phyloP scores from a whole-genome alignment of 495 filamentous ascomycete genomes.

The Annulohypoxylon bovei region DNA sequence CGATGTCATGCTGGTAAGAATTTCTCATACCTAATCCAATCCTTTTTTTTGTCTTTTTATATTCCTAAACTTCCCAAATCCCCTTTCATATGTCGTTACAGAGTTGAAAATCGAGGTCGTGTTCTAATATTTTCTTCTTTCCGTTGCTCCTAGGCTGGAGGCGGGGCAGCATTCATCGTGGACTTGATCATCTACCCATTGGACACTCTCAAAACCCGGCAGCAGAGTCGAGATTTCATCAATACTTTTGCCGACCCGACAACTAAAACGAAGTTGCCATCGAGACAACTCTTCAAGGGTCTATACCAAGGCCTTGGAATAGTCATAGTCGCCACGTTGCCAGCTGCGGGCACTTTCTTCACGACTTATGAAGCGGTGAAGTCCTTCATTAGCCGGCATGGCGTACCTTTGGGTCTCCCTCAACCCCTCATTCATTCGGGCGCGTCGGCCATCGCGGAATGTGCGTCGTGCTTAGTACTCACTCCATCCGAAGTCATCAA shows the following conservation, averaged over 20 bases:
- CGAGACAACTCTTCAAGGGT: conserved; percentile 70
- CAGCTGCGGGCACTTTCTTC: conserved; percentile 89
- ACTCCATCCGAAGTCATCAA: conserved; percentile 93
- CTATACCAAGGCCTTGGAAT: conserved; percentile 91
- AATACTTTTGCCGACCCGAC: conserved; percentile 66
- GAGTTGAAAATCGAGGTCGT: background rate
- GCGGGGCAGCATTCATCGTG: conserved; percentile 79
- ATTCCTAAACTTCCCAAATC: too few species aligned
- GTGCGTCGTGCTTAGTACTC: conserved; percentile 84
- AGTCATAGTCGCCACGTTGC: conserved; percentile 86
- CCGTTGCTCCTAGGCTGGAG: conserved; percentile 70
- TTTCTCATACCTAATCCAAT: background rate
- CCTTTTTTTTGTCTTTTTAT: background rate
- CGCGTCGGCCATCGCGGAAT: conserved; percentile 78
- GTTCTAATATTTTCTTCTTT: conserved; percentile 18
- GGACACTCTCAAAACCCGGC: conserved; percentile 86
- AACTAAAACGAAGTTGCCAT: conserved; percentile 59
- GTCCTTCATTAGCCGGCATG: conserved; percentile 52
- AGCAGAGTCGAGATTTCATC: conserved; percentile 78
- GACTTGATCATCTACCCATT: conserved; percentile 84
- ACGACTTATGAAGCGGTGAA: conserved; percentile 85
- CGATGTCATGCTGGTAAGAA: conserved; percentile 53
- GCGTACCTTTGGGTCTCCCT: conserved; percentile 58
- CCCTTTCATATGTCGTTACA: background rate
- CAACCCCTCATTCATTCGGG: conserved; percentile 71